Evolutionary conservation across 257 asterid species (phyloP).

Genomic region (Lavandula angustifolia): DNA sequence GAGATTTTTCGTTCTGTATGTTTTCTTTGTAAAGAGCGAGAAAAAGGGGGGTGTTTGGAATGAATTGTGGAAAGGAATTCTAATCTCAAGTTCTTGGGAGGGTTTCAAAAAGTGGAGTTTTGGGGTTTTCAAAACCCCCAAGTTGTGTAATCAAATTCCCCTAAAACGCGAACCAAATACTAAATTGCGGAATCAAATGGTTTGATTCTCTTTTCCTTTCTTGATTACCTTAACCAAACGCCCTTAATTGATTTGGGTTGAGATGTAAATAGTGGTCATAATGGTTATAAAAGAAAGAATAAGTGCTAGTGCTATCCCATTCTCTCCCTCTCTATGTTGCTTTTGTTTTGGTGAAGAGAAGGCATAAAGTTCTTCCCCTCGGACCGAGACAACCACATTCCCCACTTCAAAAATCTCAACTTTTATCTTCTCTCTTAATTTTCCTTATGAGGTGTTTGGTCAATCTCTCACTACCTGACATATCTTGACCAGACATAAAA

Average conservation of each 20-base stretch:
- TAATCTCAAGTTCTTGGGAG: no score
- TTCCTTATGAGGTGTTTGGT: constrained; percentile 33
- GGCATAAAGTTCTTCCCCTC: constrained; percentile 34
- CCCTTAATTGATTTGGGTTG: constrained; percentile 31
- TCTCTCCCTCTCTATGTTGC: constrained; percentile 3
- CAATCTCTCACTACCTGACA: constrained; percentile 45
- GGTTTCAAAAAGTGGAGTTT: no score
- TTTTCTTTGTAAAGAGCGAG: no score
- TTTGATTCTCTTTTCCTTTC: no score
- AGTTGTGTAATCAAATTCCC: no score
- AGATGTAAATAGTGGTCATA: constrained; percentile 30
- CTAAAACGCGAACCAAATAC: no score
- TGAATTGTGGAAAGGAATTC: no score
- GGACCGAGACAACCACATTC: constrained; percentile 30
- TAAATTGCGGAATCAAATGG: no score
- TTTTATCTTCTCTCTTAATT: constrained; percentile 13
- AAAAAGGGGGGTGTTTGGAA: no score
- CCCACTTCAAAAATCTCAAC: constrained; percentile 41
- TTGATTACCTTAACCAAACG: no score
- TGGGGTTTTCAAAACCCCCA: no score
- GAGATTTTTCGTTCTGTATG: no score
- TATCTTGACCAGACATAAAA: constrained; percentile 50
- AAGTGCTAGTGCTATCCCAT: constrained; percentile 23
- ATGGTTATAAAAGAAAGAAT: constrained; percentile 31
- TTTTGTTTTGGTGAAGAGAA: constrained; percentile 27